These are phyloP conservation scores for Crithidia thermophila DNA, from an alignment of 208 protist species.

Conservation along the genomic window DNA sequence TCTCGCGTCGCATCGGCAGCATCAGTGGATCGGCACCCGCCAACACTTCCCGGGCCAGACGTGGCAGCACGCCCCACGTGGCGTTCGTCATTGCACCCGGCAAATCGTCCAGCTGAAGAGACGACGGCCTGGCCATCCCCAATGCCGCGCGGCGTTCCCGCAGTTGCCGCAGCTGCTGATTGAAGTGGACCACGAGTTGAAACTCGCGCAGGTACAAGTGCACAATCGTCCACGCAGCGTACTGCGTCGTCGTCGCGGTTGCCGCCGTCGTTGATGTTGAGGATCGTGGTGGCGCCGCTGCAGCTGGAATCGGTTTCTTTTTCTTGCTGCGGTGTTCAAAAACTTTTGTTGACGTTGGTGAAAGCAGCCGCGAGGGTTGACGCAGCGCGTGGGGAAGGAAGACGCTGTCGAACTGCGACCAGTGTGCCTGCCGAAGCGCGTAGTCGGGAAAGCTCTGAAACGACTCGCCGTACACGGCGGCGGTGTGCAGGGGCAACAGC, in stretches of 20 bases:
- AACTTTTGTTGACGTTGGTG: no score
- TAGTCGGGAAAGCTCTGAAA: constrained; percentile 17
- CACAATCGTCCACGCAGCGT: constrained; percentile 17
- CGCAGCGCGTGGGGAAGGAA: constrained; percentile 3
- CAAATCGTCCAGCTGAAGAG: not conserved
- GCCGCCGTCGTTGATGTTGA: not conserved
- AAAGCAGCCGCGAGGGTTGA: not conserved
- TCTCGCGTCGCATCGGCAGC: constrained; percentile 15
- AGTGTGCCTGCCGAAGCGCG: constrained; percentile 6
- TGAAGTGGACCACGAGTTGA: constrained; percentile 24
- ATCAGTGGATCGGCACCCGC: constrained; percentile 16
- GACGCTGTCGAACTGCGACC: constrained; percentile 30
- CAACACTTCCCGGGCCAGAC: constrained; percentile 15
- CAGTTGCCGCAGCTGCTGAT: constrained; percentile 12
- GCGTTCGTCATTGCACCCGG: not conserved
- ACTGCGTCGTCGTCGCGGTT: not conserved
- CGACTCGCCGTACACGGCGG: constrained; percentile 15
- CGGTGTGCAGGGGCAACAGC: constrained; percentile 24
- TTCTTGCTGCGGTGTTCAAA: no score
- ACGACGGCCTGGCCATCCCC: not conserved
- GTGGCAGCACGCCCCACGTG: not conserved
- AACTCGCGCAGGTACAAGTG: constrained; percentile 19
- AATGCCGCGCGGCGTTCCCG: not conserved
- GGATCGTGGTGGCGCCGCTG: no score
- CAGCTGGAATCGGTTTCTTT: no score